Evolutionary conservation across 78 protist species (phyloP).

Genomic region (Chrysochromulina tobinii): DNA sequence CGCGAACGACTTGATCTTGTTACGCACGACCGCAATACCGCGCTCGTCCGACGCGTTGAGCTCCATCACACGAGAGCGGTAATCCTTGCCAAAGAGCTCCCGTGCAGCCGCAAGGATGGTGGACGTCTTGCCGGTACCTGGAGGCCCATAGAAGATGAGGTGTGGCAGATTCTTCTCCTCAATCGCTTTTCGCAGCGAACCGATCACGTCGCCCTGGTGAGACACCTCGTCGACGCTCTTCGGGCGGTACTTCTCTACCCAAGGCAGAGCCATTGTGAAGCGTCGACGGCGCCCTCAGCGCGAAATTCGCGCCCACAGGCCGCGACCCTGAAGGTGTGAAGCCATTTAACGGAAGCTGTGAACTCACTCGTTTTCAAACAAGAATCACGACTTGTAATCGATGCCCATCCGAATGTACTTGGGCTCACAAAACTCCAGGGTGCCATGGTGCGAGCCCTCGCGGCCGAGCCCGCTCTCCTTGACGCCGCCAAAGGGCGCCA

Average conservation of each 20-base stretch:
- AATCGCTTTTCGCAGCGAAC: conserved; percentile 65
- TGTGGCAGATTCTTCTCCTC: conserved; percentile 86
- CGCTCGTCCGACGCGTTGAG: conserved; percentile 99
- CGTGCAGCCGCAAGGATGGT: conserved; percentile 88
- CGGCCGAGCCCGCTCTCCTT: conserved; percentile 63
- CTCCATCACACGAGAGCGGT: conserved; percentile 82
- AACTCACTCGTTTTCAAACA: too few species aligned
- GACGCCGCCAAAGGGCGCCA: conserved; percentile 65
- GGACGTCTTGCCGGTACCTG: conserved; percentile 98
- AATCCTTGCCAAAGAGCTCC: conserved; percentile 85
- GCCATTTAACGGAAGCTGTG: too few species aligned
- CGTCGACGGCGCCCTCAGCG: too few species aligned
- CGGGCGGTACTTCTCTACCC: conserved; percentile 72
- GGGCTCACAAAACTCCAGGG: conserved; percentile 32
- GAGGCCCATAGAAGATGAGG: conserved; percentile 97
- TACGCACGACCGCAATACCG: conserved; percentile 93
- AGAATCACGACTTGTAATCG: too few species aligned
- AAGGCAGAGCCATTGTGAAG: too few species aligned
- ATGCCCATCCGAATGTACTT: conserved; percentile 24
- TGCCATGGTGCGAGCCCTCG: conserved; percentile 46
- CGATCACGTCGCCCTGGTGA: conserved; percentile 89
- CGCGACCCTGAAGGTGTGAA: too few species aligned
- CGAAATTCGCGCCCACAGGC: too few species aligned
- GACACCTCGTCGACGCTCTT: conserved; percentile 80
- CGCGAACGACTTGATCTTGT: conserved; percentile 90